Percentiles rank a stretch among this genome's conserved stretches.
Conservation (phyloP, 345 rosid genomes). For the Erodium maritimum region DNA sequence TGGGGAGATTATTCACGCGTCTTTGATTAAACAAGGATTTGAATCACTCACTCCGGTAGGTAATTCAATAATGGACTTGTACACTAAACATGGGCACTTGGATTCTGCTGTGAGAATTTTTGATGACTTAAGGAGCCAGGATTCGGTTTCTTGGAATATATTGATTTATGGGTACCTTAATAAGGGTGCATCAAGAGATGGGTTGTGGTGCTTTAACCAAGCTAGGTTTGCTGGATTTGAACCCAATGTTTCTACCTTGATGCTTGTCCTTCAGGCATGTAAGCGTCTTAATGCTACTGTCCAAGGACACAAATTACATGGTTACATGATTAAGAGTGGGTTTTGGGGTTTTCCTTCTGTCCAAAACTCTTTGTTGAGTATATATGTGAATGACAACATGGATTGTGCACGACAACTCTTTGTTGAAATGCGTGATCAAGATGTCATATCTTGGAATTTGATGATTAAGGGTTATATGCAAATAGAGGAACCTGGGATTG, state of each 20-base stretch:
- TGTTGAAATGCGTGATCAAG: constrained; percentile 57
- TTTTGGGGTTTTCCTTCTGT: constrained; percentile 26
- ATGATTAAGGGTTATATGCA: constrained; percentile 43
- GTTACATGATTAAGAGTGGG: constrained; percentile 41
- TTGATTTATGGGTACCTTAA: constrained; percentile 37
- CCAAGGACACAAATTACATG: constrained; percentile 28
- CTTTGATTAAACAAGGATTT: constrained; percentile 42
- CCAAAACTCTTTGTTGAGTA: constrained; percentile 40
- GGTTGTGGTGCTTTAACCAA: constrained; percentile 35
- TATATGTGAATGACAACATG: constrained; percentile 21
- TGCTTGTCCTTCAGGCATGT: constrained; percentile 42
- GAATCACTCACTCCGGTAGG: constrained; percentile 36
- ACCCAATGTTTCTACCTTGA: constrained; percentile 42
- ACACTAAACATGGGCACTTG: constrained; percentile 38
- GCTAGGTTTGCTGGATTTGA: constrained; percentile 45
- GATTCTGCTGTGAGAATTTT: constrained; percentile 32
- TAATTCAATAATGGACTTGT: constrained; percentile 53
- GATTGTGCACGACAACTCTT: constrained; percentile 39
- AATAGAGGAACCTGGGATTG: constrained; percentile 23
- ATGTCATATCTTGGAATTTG: constrained; percentile 60
- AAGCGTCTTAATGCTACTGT: constrained; percentile 11
- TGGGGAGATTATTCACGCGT: constrained; percentile 38
- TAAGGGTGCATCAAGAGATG: constrained; percentile 30
- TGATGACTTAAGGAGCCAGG: constrained; percentile 22
- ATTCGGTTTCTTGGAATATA: constrained; percentile 69